These are phyloP conservation scores for Hericium erinaceus DNA, from an alignment of 768 basidiomycete genomes.

Conservation along the genomic window DNA sequence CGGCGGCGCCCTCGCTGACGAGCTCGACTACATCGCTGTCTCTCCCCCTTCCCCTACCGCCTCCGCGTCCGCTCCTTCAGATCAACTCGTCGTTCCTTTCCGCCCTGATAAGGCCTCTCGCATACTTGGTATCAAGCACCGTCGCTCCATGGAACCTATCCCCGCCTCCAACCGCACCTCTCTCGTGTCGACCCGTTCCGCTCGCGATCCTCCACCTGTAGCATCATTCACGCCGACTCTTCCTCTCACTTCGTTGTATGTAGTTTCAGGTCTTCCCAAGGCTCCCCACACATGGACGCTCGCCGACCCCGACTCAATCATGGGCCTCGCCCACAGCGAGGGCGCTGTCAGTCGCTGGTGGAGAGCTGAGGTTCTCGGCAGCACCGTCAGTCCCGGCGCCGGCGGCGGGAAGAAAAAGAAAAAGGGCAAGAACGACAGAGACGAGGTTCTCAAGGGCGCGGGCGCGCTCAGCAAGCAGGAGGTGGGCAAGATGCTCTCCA, in stretches of 20 bases:
- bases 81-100: conserved; percentile 25
- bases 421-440: conserved; percentile 44
- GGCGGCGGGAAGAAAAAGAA: conserved; percentile 67
- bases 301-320: conserved; percentile 73
- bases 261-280: conserved; percentile 84
- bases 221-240: conserved; percentile 60
- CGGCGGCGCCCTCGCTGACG: conserved; percentile 48
- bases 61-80: conserved; percentile 4
- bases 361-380: conserved; percentile 86
- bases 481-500: conserved; percentile 83
- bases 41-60: conserved; percentile 19
- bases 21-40: conserved; percentile 66
- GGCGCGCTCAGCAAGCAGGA: conserved; percentile 80
- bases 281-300: conserved; percentile 87
- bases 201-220: conserved; percentile 43
- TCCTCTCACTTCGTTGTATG: conserved; percentile 76
- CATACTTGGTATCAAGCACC: conserved; percentile 66
- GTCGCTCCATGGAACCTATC: conserved; percentile 77
- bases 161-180: conserved; percentile 70
- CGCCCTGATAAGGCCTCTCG: conserved; percentile 70
- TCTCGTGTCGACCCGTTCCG: conserved; percentile 67
- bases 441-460: conserved; percentile 60
- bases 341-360: conserved; percentile 86
- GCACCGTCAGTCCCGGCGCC: conserved; percentile 76
- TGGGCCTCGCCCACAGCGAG: conserved; percentile 74